Conservation (phyloP, 2,329 filamentous ascomycete species). For the Sarocladium oryzae region DNA sequence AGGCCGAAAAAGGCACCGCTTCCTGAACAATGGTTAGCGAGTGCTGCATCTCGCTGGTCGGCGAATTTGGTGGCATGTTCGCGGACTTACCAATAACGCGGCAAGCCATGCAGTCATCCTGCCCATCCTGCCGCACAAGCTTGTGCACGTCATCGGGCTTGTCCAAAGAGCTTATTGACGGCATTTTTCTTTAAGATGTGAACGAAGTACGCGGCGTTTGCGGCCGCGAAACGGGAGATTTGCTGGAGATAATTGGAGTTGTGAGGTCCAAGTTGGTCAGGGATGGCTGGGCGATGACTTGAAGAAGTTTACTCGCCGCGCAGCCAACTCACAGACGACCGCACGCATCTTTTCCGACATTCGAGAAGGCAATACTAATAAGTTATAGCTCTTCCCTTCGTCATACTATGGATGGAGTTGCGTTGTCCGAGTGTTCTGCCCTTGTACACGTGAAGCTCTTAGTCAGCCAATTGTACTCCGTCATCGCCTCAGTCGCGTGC, state of each 20-base stretch:
- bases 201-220: not conserved
- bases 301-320: no score
- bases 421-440: no score
- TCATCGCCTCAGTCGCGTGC: constrained; percentile 19
- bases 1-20: constrained; percentile 70
- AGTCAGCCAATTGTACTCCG: constrained; percentile 24
- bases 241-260: no score
- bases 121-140: constrained; percentile 48
- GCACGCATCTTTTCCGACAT: no score
- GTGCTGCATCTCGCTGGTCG: not conserved
- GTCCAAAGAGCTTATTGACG: constrained; percentile 47
- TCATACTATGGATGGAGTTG: no score
- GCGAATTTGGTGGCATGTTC: no score
- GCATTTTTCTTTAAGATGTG: constrained; percentile 27
- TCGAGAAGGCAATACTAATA: no score
- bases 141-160: constrained; percentile 56
- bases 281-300: not conserved
- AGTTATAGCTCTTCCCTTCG: no score
- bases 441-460: constrained; percentile 12
- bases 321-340: no score
- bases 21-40: constrained; percentile 40
- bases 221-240: no score
- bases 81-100: constrained; percentile 63
- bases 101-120: constrained; percentile 65
- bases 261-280: not conserved